These are phyloP conservation scores for Leishmania tropica DNA, from an alignment of 208 protist genomes.

Conservation along the genomic window DNA sequence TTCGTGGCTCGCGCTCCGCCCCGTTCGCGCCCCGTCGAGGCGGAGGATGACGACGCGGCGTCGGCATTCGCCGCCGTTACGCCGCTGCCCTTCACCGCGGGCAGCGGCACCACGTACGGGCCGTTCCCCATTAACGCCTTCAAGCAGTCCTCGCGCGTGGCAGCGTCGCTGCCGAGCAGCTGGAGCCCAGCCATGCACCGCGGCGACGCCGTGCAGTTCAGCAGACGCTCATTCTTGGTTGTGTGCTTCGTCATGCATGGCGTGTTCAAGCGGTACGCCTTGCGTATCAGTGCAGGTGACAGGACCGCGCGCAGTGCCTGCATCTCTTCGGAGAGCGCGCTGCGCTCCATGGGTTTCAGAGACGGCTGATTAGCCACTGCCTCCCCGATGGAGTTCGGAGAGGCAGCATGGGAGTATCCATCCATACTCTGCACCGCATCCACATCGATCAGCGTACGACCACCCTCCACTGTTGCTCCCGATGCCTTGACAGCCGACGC, in stretches of 20 bases:
- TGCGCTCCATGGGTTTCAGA: background rate
- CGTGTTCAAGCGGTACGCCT: constrained; percentile 49
- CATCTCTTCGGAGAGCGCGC: constrained; percentile 11
- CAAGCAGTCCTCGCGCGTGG: constrained; percentile 40
- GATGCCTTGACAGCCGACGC: background rate
- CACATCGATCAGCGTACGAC: constrained; percentile 20
- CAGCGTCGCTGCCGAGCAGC: constrained; percentile 33
- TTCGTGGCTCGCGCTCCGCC: constrained; percentile 7
- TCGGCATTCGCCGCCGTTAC: background rate
- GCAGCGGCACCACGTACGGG: constrained; percentile 36
- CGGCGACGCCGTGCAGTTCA: constrained; percentile 61
- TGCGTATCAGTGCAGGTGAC: constrained; percentile 22
- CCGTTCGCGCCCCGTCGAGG: background rate
- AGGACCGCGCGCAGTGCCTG: constrained; percentile 13
- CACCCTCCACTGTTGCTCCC: background rate
- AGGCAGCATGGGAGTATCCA: background rate
- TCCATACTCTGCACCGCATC: constrained; percentile 18
- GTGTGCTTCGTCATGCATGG: constrained; percentile 43
- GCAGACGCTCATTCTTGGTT: constrained; percentile 16
- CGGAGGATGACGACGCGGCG: background rate
- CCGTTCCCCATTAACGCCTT: constrained; percentile 40
- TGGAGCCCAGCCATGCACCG: constrained; percentile 57
- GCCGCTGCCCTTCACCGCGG: background rate
- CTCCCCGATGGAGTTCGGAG: background rate
- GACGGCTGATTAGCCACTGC: constrained; percentile 13